Conservation (phyloP, 2,329 filamentous ascomycete species). For the Escovopsis sp. region DNA sequence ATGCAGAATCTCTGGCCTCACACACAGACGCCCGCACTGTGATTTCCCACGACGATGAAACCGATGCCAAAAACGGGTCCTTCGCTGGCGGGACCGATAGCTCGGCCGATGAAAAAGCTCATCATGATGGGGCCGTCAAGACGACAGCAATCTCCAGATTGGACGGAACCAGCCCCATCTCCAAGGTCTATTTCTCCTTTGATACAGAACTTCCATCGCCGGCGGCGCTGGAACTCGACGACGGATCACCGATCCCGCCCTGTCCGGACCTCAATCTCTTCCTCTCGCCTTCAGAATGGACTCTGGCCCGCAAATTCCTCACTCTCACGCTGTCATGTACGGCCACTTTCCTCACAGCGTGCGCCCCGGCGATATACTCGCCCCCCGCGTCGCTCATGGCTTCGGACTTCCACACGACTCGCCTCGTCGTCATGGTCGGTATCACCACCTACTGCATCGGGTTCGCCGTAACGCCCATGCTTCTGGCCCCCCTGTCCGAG, state of each 20-base stretch:
- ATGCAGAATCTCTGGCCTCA: too few species aligned
- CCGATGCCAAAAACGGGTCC: too few species aligned
- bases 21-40: too few species aligned
- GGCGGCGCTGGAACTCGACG: constrained; percentile 9
- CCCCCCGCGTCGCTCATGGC: constrained; percentile 53
- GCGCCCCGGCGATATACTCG: constrained; percentile 67
- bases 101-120: constrained; percentile 1
- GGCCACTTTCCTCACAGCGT: constrained; percentile 65
- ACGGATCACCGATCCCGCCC: constrained; percentile 28
- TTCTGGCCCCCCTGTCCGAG: constrained; percentile 75
- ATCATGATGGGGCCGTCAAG: not conserved
- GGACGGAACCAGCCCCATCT: constrained; percentile 16
- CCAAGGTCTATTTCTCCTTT: constrained; percentile 27
- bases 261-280: constrained; percentile 53
- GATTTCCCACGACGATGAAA: too few species aligned
- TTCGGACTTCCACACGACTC: constrained; percentile 47
- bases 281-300: constrained; percentile 60
- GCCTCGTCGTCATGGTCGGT: constrained; percentile 53
- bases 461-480: constrained; percentile 75
- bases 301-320: constrained; percentile 49
- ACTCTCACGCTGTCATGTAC: constrained; percentile 61
- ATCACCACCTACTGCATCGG: constrained; percentile 73
- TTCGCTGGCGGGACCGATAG: too few species aligned
- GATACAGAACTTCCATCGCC: constrained; percentile 21
- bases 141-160: not conserved